A percentile compares a stretch with the other conserved stretches of the same genome.
phyloP scores from a whole-genome alignment of 352 stramenopile species.

The Pythium grandisporangium region DNA sequence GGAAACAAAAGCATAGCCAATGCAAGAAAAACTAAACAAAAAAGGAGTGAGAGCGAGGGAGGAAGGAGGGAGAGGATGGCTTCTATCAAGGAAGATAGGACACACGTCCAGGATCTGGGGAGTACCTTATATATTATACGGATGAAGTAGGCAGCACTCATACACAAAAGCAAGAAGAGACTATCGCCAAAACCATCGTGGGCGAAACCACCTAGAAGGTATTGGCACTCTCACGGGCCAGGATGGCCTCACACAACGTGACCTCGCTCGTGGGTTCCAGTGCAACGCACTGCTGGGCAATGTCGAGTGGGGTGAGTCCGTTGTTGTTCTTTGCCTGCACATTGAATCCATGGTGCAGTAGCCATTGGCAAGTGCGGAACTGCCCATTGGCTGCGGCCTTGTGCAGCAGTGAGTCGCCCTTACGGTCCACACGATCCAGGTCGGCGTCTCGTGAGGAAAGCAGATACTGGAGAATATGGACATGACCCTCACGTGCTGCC shows the following conservation, averaged over 20 bases:
- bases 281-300: constrained; percentile 37
- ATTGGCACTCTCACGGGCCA: constrained; percentile 24
- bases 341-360: constrained; percentile 58
- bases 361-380: constrained; percentile 48
- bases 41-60: too few relatives aligned
- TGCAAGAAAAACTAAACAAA: too few relatives aligned
- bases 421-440: constrained; percentile 49
- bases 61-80: too few relatives aligned
- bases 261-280: constrained; percentile 23
- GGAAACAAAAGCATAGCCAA: too few relatives aligned
- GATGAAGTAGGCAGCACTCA: too few relatives aligned
- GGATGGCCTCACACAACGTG: constrained; percentile 41
- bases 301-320: constrained; percentile 42
- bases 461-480: constrained; percentile 57
- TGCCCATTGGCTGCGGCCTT: constrained; percentile 73
- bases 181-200: too few relatives aligned
- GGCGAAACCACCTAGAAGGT: constrained; percentile 18
- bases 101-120: too few relatives aligned
- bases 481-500: constrained; percentile 54
- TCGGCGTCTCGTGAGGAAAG: too few relatives aligned
- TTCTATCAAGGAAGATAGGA: too few relatives aligned
- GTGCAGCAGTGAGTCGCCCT: constrained; percentile 63
- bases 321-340: constrained; percentile 62
- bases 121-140: too few relatives aligned
- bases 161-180: too few relatives aligned